Percentiles rank a stretch among this genome's conserved stretches.
Evolutionary conservation across 164 flowering plant species (phyloP).

Genomic region (Macadamia integrifolia): DNA sequence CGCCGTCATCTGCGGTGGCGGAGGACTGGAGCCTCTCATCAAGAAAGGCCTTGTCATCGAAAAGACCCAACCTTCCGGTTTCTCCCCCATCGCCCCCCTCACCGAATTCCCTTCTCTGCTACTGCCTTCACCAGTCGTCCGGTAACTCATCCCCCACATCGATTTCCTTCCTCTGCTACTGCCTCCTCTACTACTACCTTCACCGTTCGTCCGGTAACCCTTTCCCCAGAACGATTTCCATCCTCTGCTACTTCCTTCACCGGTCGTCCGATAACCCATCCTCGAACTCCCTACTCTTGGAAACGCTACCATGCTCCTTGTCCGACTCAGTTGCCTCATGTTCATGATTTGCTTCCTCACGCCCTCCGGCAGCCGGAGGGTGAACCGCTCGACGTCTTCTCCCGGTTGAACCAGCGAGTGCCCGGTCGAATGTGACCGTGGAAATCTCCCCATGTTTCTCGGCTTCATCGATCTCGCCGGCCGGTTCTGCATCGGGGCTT

Average conservation of each 20-base stretch:
- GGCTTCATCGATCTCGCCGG: constrained; percentile 29
- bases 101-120: constrained; percentile 23
- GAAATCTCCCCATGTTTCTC: constrained; percentile 20
- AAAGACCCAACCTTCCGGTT: constrained; percentile 61
- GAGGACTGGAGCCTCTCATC: constrained; percentile 28
- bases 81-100: constrained; percentile 19
- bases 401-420: constrained; percentile 63
- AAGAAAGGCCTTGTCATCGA: constrained; percentile 46
- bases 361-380: constrained; percentile 49
- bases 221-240: too few relatives aligned
- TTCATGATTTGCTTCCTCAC: constrained; percentile 43
- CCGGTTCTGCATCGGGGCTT: constrained; percentile 23
- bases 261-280: constrained; percentile 28
- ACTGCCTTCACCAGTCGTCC: constrained; percentile 30
- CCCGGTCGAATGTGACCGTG: constrained; percentile 74
- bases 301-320: constrained; percentile 30
- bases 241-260: constrained; percentile 26
- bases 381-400: constrained; percentile 54
- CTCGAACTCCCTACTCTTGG: constrained; percentile 17
- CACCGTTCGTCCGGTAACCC: neutral
- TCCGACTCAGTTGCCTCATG: constrained; percentile 31
- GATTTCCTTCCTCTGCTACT: too few relatives aligned
- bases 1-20: constrained; percentile 28
- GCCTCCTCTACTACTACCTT: too few relatives aligned
- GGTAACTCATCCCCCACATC: constrained; percentile 16